Conservation (phyloP, 2,329 filamentous ascomycete genomes). For the Colletotrichum sp. region DNA sequence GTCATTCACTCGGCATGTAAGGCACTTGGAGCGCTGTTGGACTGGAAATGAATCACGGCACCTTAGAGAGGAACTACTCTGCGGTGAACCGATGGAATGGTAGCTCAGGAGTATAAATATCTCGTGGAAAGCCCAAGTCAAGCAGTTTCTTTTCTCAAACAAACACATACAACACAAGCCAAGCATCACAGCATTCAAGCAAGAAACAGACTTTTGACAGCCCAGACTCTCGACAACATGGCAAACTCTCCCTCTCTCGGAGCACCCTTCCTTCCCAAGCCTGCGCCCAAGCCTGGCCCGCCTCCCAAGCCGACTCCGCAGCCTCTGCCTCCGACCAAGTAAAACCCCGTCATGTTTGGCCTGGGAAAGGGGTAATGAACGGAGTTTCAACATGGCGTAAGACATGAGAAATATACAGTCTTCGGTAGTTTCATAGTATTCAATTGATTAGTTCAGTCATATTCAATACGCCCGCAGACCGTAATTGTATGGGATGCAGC, state of each 20-base stretch:
- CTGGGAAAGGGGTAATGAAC: neutral
- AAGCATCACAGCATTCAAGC: neutral
- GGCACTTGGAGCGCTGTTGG: neutral
- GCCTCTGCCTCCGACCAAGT: neutral
- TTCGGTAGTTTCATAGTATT: neutral
- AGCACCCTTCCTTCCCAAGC: neutral
- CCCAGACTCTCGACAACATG: neutral
- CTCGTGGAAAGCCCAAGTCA: neutral
- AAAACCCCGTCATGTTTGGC: neutral
- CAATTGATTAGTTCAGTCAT: neutral
- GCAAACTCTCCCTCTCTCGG: neutral
- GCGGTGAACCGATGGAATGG: neutral
- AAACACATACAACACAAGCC: neutral
- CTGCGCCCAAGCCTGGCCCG: neutral
- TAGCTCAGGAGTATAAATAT: neutral
- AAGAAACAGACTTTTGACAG: neutral
- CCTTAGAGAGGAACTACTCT: neutral
- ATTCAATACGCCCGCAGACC: fast-evolving
- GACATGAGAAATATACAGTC: neutral
- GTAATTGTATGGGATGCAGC: neutral
- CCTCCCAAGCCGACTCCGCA: neutral
- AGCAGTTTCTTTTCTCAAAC: neutral
- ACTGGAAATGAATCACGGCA: neutral
- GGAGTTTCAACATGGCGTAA: neutral
- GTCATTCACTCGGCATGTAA: neutral